phyloP scores from a whole-genome alignment of 164 flowering plant species.

The Amborella trichopoda region DNA sequence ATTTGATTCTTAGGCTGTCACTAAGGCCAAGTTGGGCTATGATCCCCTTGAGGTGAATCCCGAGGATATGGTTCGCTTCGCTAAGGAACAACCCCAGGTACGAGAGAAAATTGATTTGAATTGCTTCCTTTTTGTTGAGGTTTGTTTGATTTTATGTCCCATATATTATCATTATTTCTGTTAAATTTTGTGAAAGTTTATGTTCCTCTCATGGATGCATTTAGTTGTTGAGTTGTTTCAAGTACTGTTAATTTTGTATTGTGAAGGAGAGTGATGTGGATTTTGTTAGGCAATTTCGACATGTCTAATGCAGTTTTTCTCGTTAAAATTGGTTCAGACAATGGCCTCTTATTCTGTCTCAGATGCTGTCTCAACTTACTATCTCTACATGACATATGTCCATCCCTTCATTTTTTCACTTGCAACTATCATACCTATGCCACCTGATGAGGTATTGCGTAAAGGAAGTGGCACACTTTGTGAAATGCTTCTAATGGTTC shows the following conservation, averaged over 20 bases:
- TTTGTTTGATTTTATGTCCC: not conserved
- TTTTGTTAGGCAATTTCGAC: not conserved
- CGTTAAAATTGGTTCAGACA: constrained; percentile 40
- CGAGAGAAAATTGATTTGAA: not conserved
- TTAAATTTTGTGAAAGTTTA: too few relatives aligned
- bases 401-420: constrained; percentile 99
- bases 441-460: constrained; percentile 98
- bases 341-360: constrained; percentile 99
- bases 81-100: constrained; percentile 93
- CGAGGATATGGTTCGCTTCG: constrained; percentile 99
- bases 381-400: constrained; percentile 95
- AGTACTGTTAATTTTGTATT: not conserved
- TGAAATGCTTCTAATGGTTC: constrained; percentile 99
- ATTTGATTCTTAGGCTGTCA: constrained; percentile 62
- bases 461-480: constrained; percentile 99
- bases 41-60: constrained; percentile 99
- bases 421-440: constrained; percentile 98
- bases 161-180: too few relatives aligned
- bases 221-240: too few relatives aligned
- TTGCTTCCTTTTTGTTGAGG: not conserved
- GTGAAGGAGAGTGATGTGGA: not conserved
- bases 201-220: too few relatives aligned
- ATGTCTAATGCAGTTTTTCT: constrained; percentile 4
- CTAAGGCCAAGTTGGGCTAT: constrained; percentile 95
- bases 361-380: constrained; percentile 98